Percentiles rank a stretch among this genome's conserved stretches.
These are phyloP conservation scores for Populus tomentosa DNA, from an alignment of 441 rosid species.

Conservation along the genomic window DNA sequence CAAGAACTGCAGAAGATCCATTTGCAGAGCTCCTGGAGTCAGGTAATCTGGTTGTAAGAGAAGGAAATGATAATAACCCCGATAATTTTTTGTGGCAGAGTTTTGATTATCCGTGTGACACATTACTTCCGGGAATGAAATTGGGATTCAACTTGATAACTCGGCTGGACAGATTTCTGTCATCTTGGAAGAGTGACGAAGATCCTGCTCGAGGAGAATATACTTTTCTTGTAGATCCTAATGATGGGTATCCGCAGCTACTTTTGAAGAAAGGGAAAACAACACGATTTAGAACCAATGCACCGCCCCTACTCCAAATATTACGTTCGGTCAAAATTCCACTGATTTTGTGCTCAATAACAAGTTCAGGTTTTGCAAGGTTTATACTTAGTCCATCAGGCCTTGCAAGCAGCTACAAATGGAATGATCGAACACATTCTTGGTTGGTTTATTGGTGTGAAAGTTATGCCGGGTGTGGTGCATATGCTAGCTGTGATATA, in stretches of 20 bases:
- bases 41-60: too few relatives aligned
- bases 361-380: conserved; percentile 24
- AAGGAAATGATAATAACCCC: too few relatives aligned
- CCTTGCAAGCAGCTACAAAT: conserved; percentile 31
- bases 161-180: too few relatives aligned
- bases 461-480: conserved; percentile 35
- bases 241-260: conserved; percentile 37
- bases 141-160: too few relatives aligned
- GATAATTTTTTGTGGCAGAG: too few relatives aligned
- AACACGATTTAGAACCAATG: conserved; percentile 39
- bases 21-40: too few relatives aligned
- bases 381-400: conserved; percentile 34
- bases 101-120: too few relatives aligned
- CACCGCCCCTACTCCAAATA: conserved; percentile 43
- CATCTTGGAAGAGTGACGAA: neutral
- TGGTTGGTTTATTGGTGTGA: conserved; percentile 60
- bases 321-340: conserved; percentile 12
- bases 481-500: conserved; percentile 40
- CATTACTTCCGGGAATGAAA: too few relatives aligned
- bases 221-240: conserved; percentile 27
- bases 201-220: conserved; percentile 44
- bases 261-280: conserved; percentile 23
- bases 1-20: neutral
- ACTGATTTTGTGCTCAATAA: conserved; percentile 25
- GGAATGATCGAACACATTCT: conserved; percentile 29